Evolutionary conservation across 352 stramenopile species (phyloP), one percentile per base, ranked within the genome.

Genomic region (Phytopythium oedochilum): DNA sequence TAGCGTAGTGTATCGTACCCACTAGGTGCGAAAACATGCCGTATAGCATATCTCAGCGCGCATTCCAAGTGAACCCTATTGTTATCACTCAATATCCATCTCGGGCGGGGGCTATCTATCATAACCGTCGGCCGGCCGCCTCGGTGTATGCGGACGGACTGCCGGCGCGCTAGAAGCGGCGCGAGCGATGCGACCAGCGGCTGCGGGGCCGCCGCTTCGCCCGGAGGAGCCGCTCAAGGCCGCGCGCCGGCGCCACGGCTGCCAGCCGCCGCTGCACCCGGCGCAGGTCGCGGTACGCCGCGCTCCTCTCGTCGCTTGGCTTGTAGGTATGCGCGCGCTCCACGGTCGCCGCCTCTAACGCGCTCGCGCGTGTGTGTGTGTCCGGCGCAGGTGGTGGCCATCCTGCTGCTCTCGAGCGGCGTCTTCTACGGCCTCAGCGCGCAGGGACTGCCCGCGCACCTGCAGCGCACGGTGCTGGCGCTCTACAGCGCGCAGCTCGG

Each of bases 361-460:
- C 55, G n/a, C 0, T 10, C 8, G 15, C n/a, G n/a, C n/a, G n/a
- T n/a, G n/a, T n/a, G n/a, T n/a, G n/a, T n/a, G n/a, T n/a, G n/a
- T n/a, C n/a, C n/a, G n/a, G n/a, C n/a, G 12, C 38, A 88, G 78
- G 75, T 75, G n/a, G 64, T 73, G 38, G 48, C 26, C 38, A 56
- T 73, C 38, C 61, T 64, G 22, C 17, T 74, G 40, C 52, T 85
- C n/a, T 75, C 68, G 23, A 60, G 56, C 32, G 60, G 43, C 42
- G 60, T 71, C 34, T 86, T 88, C 62, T 85, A 78, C 54, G 39
- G 25, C 4, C 65, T 85, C 48, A 71, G 63, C 29, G 71, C 71
- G 23, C 57, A 57, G 23, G 78, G 83, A 51, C 68, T 88, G 45
- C 71, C 75, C 3, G 35, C 52, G 29, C 55, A 71, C 46, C 50